Evolutionary conservation across 257 asterid genomes (phyloP), one percentile per base, ranked within the genome.

Genomic region (Capsicum pubescens): DNA sequence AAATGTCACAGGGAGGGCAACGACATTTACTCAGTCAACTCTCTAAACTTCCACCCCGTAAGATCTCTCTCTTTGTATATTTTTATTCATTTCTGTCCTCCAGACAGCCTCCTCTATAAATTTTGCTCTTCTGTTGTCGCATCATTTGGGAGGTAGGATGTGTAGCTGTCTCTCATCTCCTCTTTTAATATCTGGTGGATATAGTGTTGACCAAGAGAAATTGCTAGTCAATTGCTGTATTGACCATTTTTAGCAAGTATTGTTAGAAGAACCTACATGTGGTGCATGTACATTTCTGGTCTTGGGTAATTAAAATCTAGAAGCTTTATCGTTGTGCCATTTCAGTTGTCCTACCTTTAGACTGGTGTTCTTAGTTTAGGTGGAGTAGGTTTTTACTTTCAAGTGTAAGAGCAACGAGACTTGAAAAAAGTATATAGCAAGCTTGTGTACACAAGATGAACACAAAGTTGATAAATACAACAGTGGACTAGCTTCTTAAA

Each of bases 1-100:
- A 97, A 97, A 90, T 97, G 99, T 88, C 99, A 97, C 89, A 95
- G 99, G 88, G 99, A 95, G 82, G 92, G 92, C 88, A 90, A 87
- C 39, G 98, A 97, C 36, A 90, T 97, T 61, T 93, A 90, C 92
- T 90, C 99, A 6, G 99, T 97, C 91, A 95, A 95, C 87, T 93
- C 99, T 5, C 87, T 97, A 83, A 92, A 90, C 87, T 97, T 97
- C 90, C 98, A 95, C 60, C 99, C 99, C 39, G 99, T 97, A 93
- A 95, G 98, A 82, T 82, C 42, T 83, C 32, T 67, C 80, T 9
- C 15, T 66, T 50, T 66, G 36, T 52, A 13, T 68, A 4, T 21
- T 50, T 74, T 19, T 74, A 7, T 76, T 7, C n/a, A 52, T 76
- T 54, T 7, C 13, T 26, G 11, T 71, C 26, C 8, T 13, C 35